Conservation (phyloP, 2,329 filamentous ascomycete species). For the Alternaria sp. region DNA sequence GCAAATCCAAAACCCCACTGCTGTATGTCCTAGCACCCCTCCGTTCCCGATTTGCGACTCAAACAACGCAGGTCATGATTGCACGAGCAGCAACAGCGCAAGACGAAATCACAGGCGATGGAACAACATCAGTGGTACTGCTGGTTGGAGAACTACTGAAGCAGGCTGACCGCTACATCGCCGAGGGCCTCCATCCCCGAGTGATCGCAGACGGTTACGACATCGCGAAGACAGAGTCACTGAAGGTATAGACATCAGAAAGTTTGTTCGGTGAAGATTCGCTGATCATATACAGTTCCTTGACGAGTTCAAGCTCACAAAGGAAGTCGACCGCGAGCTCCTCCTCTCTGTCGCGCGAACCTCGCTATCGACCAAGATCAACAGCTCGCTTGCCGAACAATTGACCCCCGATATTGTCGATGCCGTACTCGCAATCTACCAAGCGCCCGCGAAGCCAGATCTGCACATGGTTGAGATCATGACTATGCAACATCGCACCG, state of each 20-base stretch:
- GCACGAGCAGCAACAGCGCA: conserved; percentile 90
- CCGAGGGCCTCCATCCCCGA: conserved; percentile 94
- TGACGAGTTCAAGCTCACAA: conserved; percentile 88
- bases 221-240: conserved; percentile 89
- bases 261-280: background rate
- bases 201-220: conserved; percentile 98
- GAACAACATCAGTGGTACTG: conserved; percentile 95
- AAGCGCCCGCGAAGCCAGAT: conserved; percentile 89
- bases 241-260: conserved; percentile 70
- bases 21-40: conserved; percentile 62
- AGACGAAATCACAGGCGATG: conserved; percentile 97
- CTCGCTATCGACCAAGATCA: conserved; percentile 94
- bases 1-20: conserved; percentile 98
- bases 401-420: conserved; percentile 96
- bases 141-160: conserved; percentile 96
- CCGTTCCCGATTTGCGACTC: conserved; percentile 5
- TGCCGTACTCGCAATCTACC: conserved; percentile 92
- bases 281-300: conserved; percentile 71
- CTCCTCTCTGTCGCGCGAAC: conserved; percentile 92
- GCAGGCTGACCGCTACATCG: conserved; percentile 95
- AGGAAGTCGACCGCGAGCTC: conserved; percentile 91
- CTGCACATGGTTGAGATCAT: conserved; percentile 99
- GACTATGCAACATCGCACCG: conserved; percentile 99
- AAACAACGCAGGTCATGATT: conserved; percentile 67
- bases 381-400: conserved; percentile 85